Conservation (phyloP, 768 basidiomycete genomes). For the Harrya chromipes region DNA sequence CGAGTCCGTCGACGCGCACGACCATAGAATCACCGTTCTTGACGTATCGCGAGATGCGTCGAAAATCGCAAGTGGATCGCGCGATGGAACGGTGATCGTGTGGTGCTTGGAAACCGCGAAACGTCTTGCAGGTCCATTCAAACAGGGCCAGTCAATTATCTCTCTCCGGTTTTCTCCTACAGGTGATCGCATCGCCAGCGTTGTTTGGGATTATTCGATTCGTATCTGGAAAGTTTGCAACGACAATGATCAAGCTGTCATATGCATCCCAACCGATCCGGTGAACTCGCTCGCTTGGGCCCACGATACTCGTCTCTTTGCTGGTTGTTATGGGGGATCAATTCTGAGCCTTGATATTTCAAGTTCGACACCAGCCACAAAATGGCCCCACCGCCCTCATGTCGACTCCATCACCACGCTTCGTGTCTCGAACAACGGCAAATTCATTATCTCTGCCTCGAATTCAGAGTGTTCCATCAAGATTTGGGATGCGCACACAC, state of each 20-base stretch:
- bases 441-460: constrained; percentile 20
- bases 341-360: constrained; percentile 14
- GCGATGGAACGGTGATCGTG: constrained; percentile 18
- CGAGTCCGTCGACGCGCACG: constrained; percentile 11
- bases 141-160: constrained; percentile 5
- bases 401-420: constrained; percentile 14
- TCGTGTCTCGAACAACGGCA: constrained; percentile 18
- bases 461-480: constrained; percentile 11
- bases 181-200: constrained; percentile 17
- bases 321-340: constrained; percentile 12
- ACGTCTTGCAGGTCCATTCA: constrained; percentile 16
- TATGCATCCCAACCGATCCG: background rate
- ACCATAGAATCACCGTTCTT: constrained; percentile 15
- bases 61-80: constrained; percentile 23
- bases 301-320: constrained; percentile 16
- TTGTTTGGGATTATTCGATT: constrained; percentile 4
- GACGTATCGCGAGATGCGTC: constrained; percentile 17
- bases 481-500: constrained; percentile 15
- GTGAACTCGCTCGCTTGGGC: constrained; percentile 20
- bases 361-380: background rate
- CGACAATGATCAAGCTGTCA: background rate
- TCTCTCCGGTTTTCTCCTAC: constrained; percentile 23
- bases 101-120: constrained; percentile 19
- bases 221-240: constrained; percentile 5
- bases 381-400: constrained; percentile 12